phyloP scores from a whole-genome alignment of 2,329 filamentous ascomycete species.

The Paraphaeosphaeria sporulosa region DNA sequence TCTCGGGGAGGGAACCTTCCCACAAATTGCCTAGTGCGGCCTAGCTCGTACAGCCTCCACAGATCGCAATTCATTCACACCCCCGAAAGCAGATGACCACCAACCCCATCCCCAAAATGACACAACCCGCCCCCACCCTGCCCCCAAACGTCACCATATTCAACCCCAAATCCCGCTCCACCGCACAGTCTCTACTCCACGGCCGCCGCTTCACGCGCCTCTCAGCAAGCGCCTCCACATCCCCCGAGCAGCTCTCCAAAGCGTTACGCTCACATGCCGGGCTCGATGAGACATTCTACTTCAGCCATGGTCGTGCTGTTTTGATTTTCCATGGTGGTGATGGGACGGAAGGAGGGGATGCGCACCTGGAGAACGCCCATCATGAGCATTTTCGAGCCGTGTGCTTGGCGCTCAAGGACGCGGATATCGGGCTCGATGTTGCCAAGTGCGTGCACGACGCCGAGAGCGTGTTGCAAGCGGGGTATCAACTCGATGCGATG shows the following conservation, averaged over 20 bases:
- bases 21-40: not conserved
- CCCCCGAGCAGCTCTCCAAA: not conserved
- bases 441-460: slow-evolving; percentile 9
- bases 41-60: not conserved
- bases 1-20: not conserved
- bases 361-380: slow-evolving; percentile 1
- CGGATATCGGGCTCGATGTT: slow-evolving; percentile 9
- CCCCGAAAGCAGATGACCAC: not conserved
- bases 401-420: slow-evolving; percentile 7
- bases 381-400: slow-evolving; percentile 9
- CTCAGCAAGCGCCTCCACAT: not conserved
- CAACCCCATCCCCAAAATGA: not conserved
- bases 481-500: slow-evolving; percentile 7
- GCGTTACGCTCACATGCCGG: not conserved
- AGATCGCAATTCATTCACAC: not conserved
- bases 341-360: not conserved
- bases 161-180: not conserved
- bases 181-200: not conserved
- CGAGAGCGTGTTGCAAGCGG: slow-evolving; percentile 1
- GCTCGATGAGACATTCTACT: not conserved
- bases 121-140: not conserved
- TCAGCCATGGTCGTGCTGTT: not conserved
- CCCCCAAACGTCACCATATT: slow-evolving; percentile 9
- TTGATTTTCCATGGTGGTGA: slow-evolving; percentile 10
- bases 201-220: slow-evolving; percentile 10